A percentile compares a stretch with the other conserved stretches of the same genome.
Conservation (phyloP, 768 basidiomycete genomes). For the Hericium coralloides region DNA sequence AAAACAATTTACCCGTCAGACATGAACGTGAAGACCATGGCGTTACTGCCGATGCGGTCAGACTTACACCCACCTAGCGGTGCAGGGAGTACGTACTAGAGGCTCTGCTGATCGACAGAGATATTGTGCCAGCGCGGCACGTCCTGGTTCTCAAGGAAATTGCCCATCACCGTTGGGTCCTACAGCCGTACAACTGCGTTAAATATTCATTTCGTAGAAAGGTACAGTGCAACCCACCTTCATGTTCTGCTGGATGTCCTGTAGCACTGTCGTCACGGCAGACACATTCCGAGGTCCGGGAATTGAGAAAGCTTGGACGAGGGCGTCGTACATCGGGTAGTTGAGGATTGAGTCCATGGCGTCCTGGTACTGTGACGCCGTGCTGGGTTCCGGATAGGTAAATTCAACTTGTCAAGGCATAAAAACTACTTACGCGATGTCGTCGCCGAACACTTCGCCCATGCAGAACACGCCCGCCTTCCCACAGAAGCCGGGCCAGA, state of each 20-base stretch:
- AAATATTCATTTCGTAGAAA: neutral
- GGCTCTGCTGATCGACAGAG: constrained; percentile 63
- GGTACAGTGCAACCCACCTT: constrained; percentile 21
- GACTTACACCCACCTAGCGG: neutral
- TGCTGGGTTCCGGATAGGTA: constrained; percentile 24
- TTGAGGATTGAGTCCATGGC: constrained; percentile 63
- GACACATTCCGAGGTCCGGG: constrained; percentile 60
- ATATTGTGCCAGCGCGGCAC: constrained; percentile 64
- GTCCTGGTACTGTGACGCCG: constrained; percentile 49
- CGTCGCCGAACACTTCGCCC: constrained; percentile 64
- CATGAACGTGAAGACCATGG: constrained; percentile 69
- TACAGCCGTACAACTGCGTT: constrained; percentile 1
- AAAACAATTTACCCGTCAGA: constrained; percentile 42
- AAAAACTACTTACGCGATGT: constrained; percentile 34
- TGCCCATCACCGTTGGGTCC: constrained; percentile 44
- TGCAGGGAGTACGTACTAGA: constrained; percentile 37
- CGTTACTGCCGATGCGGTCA: constrained; percentile 39
- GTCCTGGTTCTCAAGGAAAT: constrained; percentile 78
- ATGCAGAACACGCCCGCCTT: constrained; percentile 82
- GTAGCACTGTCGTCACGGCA: constrained; percentile 42
- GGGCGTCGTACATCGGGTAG: constrained; percentile 59
- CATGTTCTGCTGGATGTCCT: constrained; percentile 45
- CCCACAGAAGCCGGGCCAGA: constrained; percentile 69
- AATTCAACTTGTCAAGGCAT: constrained; percentile 14
- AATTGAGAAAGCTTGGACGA: constrained; percentile 58